Evolutionary conservation across 345 rosid species (phyloP).

Genomic region (Aquilaria yunnanensis): DNA sequence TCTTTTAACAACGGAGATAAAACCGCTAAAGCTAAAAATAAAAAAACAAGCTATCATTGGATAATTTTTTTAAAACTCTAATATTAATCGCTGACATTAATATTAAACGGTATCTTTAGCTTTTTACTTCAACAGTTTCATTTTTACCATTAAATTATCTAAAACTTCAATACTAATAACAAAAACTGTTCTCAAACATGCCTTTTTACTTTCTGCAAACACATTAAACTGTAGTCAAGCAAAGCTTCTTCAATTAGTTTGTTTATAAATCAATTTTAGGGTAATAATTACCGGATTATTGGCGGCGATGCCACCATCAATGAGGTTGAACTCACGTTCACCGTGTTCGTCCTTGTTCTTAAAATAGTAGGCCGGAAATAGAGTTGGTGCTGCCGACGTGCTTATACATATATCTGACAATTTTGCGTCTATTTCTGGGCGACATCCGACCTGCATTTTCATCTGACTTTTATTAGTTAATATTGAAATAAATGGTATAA

Average conservation of each 20-base stretch:
- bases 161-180: too few species aligned
- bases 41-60: too few species aligned
- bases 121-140: too few species aligned
- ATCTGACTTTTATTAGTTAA: background rate
- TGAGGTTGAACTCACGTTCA: constrained; percentile 45
- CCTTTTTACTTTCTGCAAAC: too few species aligned
- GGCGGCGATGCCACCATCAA: constrained; percentile 69
- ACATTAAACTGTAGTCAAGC: too few species aligned
- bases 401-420: constrained; percentile 61
- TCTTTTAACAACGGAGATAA: too few species aligned
- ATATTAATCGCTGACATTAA: too few species aligned
- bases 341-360: constrained; percentile 36
- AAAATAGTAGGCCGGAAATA: constrained; percentile 53
- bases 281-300: constrained; percentile 49
- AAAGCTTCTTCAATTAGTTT: background rate
- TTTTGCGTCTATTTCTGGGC: constrained; percentile 38
- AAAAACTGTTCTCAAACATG: too few species aligned
- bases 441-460: constrained; percentile 18
- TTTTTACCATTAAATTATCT: too few species aligned
- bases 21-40: too few species aligned
- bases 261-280: background rate
- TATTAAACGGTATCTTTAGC: too few species aligned
- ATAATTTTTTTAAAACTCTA: too few species aligned
- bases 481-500: background rate
- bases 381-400: constrained; percentile 78